Base-by-base conservation (phyloP, 2,329 filamentous ascomycete species). In the Ophiostoma perfectum region DNA sequence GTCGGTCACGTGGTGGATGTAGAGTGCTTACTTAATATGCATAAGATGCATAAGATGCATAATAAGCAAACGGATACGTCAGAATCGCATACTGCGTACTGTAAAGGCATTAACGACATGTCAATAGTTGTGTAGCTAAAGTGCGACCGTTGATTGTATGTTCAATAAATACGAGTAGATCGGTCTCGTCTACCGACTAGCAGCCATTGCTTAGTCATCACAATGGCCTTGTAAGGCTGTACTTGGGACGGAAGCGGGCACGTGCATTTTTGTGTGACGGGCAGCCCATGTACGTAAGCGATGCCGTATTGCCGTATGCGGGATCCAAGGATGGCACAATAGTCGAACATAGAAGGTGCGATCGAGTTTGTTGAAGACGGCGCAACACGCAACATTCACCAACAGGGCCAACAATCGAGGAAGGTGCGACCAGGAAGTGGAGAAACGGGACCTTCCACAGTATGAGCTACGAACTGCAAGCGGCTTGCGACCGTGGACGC, bases 1-100 rank as follows among this genome's bases (percentile, higher is more conserved):
- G 65, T 52, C 68, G 18, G 11, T 67, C 68, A 69, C 68, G 68
- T 69, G 68, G 55, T 27, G 41, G n/a, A 12, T 0, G 18, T 14
- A 7, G 49, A n/a, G 27, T 55, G 11, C 18, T 55, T 55, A 55
- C 49, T 27, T 55, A 49, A 49, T 55, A 9, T 27, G n/a, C 49
- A 55, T 55, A 16, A 16, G 14, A 16, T 47, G 45, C 14, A 47
- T 47, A 55, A 55, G 27, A 27, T 1, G 27, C 27, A 27, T 27
- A 27, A 27, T 27, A 27, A 27, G 27, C 27, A 27, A 27, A 27
- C 27, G 2, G 1, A 27, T 27, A 27, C 27, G 27, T 27, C 27
- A 27, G 27, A 27, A 27, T 27, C 27, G 27, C 27, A 27, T 27
- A 27, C 27, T 27, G 27, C 27, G 27, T 27, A 27, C 27, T 27